Evolutionary conservation across 2,329 filamentous ascomycete genomes (phyloP).

Genomic region (Aspergillus alliaceus): DNA sequence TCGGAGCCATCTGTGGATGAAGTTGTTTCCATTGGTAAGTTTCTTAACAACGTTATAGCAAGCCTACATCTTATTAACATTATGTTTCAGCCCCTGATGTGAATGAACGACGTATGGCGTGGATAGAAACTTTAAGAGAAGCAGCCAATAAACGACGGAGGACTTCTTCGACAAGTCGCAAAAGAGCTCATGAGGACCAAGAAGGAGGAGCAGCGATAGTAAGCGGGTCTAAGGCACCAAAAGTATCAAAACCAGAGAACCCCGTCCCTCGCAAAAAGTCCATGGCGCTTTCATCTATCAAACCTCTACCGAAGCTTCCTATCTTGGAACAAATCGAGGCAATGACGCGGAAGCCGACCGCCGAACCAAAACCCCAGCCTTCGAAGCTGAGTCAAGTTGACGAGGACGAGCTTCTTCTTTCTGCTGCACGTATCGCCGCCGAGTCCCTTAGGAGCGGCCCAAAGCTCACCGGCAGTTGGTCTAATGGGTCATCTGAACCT

Average conservation of each 20-base stretch:
- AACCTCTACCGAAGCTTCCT: constrained; percentile 33
- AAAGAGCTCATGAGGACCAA: constrained; percentile 27
- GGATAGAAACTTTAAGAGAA: constrained; percentile 22
- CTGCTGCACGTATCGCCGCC: constrained; percentile 42
- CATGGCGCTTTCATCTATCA: constrained; percentile 31
- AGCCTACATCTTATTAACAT: neutral
- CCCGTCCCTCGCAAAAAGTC: constrained; percentile 22
- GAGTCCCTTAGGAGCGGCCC: constrained; percentile 40
- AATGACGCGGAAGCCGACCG: constrained; percentile 24
- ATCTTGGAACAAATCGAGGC: constrained; percentile 34
- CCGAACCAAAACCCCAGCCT: constrained; percentile 20
- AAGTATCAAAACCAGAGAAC: constrained; percentile 21
- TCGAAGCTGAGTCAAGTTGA: constrained; percentile 33
- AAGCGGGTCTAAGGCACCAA: constrained; percentile 24
- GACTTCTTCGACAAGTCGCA: constrained; percentile 22
- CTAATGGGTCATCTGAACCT: constrained; percentile 21
- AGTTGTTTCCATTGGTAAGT: neutral
- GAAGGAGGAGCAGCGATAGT: constrained; percentile 13
- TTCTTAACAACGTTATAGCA: neutral
- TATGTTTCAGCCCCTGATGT: constrained; percentile 5
- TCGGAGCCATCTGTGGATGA: neutral
- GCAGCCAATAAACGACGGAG: constrained; percentile 26
- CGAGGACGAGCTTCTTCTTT: constrained; percentile 43
- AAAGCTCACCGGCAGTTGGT: constrained; percentile 29
- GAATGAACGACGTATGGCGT: constrained; percentile 11